Base-by-base conservation (phyloP, 164 flowering plant species). In the Santalum album region DNA sequence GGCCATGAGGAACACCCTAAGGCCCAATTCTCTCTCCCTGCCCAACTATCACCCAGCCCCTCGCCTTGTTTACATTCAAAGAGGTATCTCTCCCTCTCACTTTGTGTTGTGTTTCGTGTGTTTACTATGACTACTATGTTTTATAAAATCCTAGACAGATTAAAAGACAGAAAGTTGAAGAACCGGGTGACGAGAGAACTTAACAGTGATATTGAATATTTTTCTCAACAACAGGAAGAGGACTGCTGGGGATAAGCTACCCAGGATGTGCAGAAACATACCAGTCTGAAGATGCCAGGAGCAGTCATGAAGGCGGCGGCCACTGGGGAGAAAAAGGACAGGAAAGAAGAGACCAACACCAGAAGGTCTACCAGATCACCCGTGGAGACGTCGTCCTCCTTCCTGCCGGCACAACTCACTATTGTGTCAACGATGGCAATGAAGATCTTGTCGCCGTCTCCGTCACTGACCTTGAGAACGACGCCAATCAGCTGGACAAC, bases 391-490 rank as follows among this genome's bases (percentile, higher is more conserved):
- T 59, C 17, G 10, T 59, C 7, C 48, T 43, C 4, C 15, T 39
- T 5, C 55, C 62, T 4, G 62, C 55, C 26, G 62, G 62, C 1
- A 47, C 46, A 1, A 12, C 25, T n/a, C n/a, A n/a, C n/a, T n/a
- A n/a, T n/a, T n/a, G n/a, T n/a, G n/a, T n/a, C n/a, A n/a, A n/a
- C n/a, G n/a, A n/a, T n/a, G n/a, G n/a, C n/a, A n/a, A n/a, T n/a
- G n/a, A n/a, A n/a, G n/a, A n/a, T n/a, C n/a, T n/a, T n/a, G n/a
- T n/a, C n/a, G n/a, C n/a, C n/a, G n/a, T n/a, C n/a, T n/a, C n/a
- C n/a, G n/a, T n/a, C n/a, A 29, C 34, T 9, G 9, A 29, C 9
- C 34, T 29, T 9, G 34, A 29, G 9, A 29, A 29, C 34, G 9
- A 29, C 9, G 34, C 34, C 34, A 29, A 29, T 9, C 34, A 29